These are phyloP conservation scores for Casuarina cunninghamiana DNA, from an alignment of 306 rosid species.

Conservation along the genomic window DNA sequence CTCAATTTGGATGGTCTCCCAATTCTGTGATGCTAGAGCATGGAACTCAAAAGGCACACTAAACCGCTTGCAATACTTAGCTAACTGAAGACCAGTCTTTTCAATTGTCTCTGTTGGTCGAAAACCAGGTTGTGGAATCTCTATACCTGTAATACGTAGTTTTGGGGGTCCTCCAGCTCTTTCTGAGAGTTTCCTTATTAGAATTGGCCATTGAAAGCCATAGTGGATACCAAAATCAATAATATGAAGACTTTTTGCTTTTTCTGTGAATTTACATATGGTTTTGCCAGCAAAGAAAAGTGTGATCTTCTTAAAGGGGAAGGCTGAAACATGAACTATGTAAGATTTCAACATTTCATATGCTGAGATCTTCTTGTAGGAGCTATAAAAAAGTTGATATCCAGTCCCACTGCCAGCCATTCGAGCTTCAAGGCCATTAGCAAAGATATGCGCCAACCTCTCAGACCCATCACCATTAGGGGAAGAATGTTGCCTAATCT, in stretches of 20 bases:
- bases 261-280: conserved; percentile 36
- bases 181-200: conserved; percentile 46
- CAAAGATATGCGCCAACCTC: conserved; percentile 46
- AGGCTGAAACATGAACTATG: conserved; percentile 43
- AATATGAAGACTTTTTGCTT: conserved; percentile 53
- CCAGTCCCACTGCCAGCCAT: conserved; percentile 32
- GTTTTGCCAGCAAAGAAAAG: conserved; percentile 38
- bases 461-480: conserved; percentile 39
- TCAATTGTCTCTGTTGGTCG: conserved; percentile 67
- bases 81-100: conserved; percentile 78
- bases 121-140: conserved; percentile 74
- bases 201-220: conserved; percentile 84
- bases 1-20: conserved; percentile 15
- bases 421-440: conserved; percentile 41
- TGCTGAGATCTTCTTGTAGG: conserved; percentile 25
- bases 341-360: conserved; percentile 58
- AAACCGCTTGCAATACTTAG: conserved; percentile 47
- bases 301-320: conserved; percentile 62
- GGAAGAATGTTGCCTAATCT: conserved; percentile 36
- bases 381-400: conserved; percentile 29
- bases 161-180: conserved; percentile 49
- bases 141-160: conserved; percentile 70
- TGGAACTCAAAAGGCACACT: conserved; percentile 70
- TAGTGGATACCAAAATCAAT: conserved; percentile 74
- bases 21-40: conserved; percentile 20